These are phyloP conservation scores for Nicotiana undulata DNA, from an alignment of 257 asterid species.

Conservation along the genomic window DNA sequence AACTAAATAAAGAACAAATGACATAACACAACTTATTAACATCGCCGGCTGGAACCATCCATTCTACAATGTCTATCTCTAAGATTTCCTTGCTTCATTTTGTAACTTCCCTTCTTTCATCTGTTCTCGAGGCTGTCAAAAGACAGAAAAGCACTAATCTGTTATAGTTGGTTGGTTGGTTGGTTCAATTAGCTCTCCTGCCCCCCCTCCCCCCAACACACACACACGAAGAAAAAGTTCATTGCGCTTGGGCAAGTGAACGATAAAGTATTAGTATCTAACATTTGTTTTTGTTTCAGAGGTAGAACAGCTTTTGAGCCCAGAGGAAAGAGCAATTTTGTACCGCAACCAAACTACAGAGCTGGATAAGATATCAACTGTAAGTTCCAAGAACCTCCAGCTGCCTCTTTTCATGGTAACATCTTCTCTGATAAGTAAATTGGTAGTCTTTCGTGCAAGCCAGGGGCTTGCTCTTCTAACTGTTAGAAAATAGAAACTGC, in stretches of 20 bases:
- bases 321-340: constrained; percentile 73
- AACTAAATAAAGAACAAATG: not conserved
- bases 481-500: not conserved
- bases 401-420: not conserved
- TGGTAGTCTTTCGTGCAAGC: not conserved
- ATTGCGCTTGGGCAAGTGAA: not conserved
- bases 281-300: constrained; percentile 33
- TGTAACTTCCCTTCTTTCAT: not conserved
- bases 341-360: constrained; percentile 40
- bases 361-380: constrained; percentile 63
- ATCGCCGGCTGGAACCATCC: not conserved
- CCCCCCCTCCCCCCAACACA: too few relatives aligned
- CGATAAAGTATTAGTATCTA: not conserved
- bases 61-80: not conserved
- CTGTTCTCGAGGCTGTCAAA: too few relatives aligned
- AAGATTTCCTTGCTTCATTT: not conserved
- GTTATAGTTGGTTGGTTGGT: not conserved
- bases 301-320: constrained; percentile 62
- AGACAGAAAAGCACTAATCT: not conserved
- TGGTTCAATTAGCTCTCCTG: not conserved
- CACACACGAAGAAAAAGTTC: not conserved
- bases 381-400: constrained; percentile 22
- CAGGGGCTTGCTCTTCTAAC: not conserved
- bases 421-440: not conserved
- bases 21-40: not conserved